Conservation (phyloP, 2,329 filamentous ascomycete genomes). For the Fusarium ambrosium region DNA sequence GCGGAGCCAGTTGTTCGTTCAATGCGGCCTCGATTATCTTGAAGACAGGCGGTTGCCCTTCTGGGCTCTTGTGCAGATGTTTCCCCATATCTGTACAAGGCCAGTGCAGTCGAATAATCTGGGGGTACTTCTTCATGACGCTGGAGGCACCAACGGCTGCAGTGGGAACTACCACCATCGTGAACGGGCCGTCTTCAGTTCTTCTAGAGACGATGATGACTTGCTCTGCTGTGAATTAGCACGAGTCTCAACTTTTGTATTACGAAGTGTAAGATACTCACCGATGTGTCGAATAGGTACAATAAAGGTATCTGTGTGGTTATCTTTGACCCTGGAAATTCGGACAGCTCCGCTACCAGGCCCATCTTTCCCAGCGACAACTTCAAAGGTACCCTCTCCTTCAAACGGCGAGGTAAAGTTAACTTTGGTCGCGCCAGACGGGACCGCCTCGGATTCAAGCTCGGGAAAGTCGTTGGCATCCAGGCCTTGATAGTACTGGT, state of each 20-base stretch:
- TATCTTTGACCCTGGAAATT: neutral
- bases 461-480: neutral
- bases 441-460: neutral
- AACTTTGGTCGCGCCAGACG: neutral
- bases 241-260: neutral
- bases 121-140: neutral
- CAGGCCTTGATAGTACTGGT: slow-evolving; percentile 11
- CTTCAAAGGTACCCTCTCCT: neutral
- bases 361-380: neutral
- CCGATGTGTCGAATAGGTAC: slow-evolving; percentile 4
- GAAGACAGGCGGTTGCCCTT: neutral
- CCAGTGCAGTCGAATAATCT: slow-evolving; percentile 11
- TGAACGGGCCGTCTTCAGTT: neutral
- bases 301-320: neutral
- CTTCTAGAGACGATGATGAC: neutral
- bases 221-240: slow-evolving; percentile 1
- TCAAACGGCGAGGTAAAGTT: slow-evolving; percentile 9
- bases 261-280: neutral
- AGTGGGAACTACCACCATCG: slow-evolving; percentile 11
- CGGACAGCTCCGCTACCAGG: slow-evolving; percentile 5
- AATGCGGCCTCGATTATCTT: neutral
- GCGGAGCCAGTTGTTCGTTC: neutral
- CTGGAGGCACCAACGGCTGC: slow-evolving; percentile 5
- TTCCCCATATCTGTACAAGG: neutral
- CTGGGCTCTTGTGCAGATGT: neutral